phyloP scores from a whole-genome alignment of 1,284 basidiomycete species.

The Pholiota adiposa region DNA sequence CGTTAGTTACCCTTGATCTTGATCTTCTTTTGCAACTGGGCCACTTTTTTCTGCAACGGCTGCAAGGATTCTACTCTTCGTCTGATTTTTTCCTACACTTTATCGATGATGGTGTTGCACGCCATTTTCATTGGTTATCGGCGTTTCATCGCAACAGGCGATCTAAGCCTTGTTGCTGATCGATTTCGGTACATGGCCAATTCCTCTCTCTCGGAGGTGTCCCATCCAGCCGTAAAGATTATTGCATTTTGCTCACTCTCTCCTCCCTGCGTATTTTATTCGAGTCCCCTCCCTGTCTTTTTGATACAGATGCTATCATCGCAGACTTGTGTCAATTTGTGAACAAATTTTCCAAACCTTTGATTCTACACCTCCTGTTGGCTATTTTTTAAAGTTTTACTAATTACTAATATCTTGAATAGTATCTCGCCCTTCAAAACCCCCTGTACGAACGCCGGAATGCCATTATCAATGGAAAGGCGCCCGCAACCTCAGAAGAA shows the following conservation, averaged over 20 bases:
- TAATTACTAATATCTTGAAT: conserved; percentile 6
- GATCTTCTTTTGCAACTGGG: not conserved
- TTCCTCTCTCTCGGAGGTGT: not conserved
- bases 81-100: not conserved
- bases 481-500: conserved; percentile 81
- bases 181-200: not conserved
- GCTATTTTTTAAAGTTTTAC: not conserved
- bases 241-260: not conserved
- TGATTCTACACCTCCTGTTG: not conserved
- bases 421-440: conserved; percentile 87
- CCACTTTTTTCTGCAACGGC: not conserved
- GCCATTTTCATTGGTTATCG: not conserved
- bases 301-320: not conserved
- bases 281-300: not conserved
- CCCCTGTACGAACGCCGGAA: conserved; percentile 90
- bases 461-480: conserved; percentile 82
- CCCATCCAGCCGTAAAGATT: not conserved
- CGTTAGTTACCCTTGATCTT: conserved; percentile 6
- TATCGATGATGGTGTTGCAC: not conserved
- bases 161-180: not conserved
- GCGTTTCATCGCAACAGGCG: not conserved
- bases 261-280: too few species aligned
- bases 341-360: not conserved
- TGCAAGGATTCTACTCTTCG: not conserved
- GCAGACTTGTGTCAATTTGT: not conserved